phyloP scores from a whole-genome alignment of 140 eudicot genomes.

The Bidens hawaiensis region DNA sequence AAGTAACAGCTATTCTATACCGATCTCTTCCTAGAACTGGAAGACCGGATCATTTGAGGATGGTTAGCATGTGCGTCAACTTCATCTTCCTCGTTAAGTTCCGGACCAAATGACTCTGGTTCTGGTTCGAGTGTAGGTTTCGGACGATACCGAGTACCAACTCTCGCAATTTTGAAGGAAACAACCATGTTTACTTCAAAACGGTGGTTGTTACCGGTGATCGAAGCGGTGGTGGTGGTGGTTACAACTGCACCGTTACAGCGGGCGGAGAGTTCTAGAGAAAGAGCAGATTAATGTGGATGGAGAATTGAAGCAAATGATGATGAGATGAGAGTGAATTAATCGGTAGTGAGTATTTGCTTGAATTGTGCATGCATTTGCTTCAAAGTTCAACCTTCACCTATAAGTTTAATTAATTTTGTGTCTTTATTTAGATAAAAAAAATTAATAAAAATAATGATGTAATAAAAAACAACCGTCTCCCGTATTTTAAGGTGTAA shows the following conservation, averaged over 20 bases:
- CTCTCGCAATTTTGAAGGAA: conserved; percentile 58
- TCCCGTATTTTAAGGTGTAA: not conserved
- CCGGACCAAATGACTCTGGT: not conserved
- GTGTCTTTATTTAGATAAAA: not conserved
- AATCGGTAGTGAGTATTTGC: not conserved
- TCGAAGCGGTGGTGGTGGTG: not conserved
- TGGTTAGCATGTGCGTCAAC: conserved; percentile 11
- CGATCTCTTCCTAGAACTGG: conserved; percentile 21
- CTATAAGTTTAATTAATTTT: not conserved
- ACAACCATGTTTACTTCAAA: conserved; percentile 39
- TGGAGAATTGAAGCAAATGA: not conserved
- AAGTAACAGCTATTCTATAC: too few relatives aligned
- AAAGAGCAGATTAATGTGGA: not conserved
- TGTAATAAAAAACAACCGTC: not conserved
- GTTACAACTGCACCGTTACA: not conserved
- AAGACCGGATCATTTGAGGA: conserved; percentile 3
- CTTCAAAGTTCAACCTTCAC: conserved; percentile 16
- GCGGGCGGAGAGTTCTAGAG: conserved; percentile 5
- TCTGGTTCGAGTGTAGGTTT: conserved; percentile 19
- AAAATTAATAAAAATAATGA: not conserved
- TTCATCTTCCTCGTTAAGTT: not conserved
- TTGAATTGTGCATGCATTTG: conserved; percentile 24
- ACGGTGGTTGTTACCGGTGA: not conserved
- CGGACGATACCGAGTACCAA: conserved; percentile 51
- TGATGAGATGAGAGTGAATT: conserved; percentile 1